Evolutionary conservation across 2,329 filamentous ascomycete genomes (phyloP), one percentile per base, ranked within the genome.

Genomic region (Fusarium sp.): DNA sequence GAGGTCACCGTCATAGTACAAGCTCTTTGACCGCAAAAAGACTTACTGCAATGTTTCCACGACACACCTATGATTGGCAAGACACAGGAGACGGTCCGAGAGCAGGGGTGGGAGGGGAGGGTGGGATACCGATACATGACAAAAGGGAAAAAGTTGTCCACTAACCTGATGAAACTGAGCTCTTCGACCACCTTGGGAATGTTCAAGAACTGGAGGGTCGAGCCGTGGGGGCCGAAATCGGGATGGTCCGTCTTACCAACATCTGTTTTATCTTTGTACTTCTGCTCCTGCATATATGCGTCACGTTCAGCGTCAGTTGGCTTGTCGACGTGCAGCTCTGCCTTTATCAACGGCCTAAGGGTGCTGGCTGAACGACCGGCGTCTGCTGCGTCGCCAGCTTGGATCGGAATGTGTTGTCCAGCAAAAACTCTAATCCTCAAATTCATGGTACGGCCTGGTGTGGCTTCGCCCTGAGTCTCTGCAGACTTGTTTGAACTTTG

Each of bases 301-400:
- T 80, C 79, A 33, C 77, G 80, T 28, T 78, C 79, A 22, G 68
- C 58, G 31, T 76, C 86, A 67, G 81, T 81, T 13, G 80, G 79
- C 68, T 86, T 92, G 78, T 96, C 94, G 22, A 95, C 90, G 80
- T 97, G 94, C 61, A 98, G 82, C 79, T 96, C 92, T 71, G 91
- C 92, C 79, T 92, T 94, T 76, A 97, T 88, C 66, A 93, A 89
- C 4, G 94, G 94, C 42, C 90, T 89, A 70, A 96, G 65, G 24
- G 75, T 75, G 56, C 78, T 79, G 7, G 35, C 77, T 56, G 77
- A 80, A 47, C 81, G 81, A 53, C 78, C 79, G 55, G 65, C 71
- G 20, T 81, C 78, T 7, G 66, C 64, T 12, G 78, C 72, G 62
- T 82, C 79, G 56, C 81, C 74, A 42, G 75, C 75, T 30, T 78